Evolutionary conservation across 2,329 filamentous ascomycete genomes (phyloP).

Genomic region (Xylariaceae sp.): DNA sequence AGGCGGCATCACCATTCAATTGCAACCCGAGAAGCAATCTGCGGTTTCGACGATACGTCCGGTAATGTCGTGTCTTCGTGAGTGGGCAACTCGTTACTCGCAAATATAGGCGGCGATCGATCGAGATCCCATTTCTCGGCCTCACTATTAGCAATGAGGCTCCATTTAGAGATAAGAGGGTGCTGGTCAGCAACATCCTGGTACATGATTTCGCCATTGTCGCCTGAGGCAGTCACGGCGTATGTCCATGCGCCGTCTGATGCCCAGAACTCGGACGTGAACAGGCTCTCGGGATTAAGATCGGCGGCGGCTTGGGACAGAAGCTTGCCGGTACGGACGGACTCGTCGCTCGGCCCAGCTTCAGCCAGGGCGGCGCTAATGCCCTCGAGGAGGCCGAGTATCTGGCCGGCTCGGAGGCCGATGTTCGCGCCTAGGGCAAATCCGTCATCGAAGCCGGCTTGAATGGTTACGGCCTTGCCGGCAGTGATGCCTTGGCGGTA

Average conservation of each 20-base stretch:
- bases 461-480: constrained; percentile 72
- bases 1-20: constrained; percentile 10
- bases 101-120: constrained; percentile 15
- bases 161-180: constrained; percentile 64
- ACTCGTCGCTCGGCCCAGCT: constrained; percentile 24
- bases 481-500: constrained; percentile 82
- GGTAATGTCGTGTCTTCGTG: not conserved
- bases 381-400: constrained; percentile 75
- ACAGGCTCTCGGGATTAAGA: constrained; percentile 58
- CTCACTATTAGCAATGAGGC: constrained; percentile 39
- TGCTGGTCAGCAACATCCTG: constrained; percentile 62
- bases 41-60: not conserved
- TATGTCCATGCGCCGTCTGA: constrained; percentile 69
- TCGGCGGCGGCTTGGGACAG: constrained; percentile 53
- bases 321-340: constrained; percentile 32
- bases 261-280: constrained; percentile 63
- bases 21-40: constrained; percentile 1
- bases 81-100: not conserved
- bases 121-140: constrained; percentile 36
- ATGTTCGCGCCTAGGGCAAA: constrained; percentile 79
- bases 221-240: constrained; percentile 39
- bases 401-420: constrained; percentile 67
- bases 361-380: constrained; percentile 49
- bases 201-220: constrained; percentile 40
- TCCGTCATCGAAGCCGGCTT: constrained; percentile 87